These are phyloP conservation scores for Alternaria burnsii DNA, from an alignment of 2,329 filamentous ascomycete genomes.

Conservation along the genomic window DNA sequence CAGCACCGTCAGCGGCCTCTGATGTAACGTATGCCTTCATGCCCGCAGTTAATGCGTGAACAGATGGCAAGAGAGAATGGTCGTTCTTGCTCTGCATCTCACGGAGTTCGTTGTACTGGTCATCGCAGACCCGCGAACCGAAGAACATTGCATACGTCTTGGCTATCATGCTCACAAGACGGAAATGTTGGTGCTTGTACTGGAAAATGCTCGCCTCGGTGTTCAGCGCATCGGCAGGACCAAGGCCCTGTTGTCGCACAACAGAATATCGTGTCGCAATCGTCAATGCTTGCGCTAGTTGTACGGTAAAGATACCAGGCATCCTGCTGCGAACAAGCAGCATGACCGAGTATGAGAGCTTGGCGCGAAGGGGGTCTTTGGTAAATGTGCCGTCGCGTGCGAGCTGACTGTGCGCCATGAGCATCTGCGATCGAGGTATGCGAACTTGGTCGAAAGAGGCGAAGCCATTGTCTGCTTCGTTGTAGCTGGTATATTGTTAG, in stretches of 20 bases:
- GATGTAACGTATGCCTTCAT: constrained; percentile 61
- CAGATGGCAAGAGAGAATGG: constrained; percentile 8
- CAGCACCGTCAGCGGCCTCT: constrained; percentile 56
- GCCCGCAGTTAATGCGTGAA: constrained; percentile 45
- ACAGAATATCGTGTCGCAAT: constrained; percentile 60
- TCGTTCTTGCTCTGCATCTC: constrained; percentile 15
- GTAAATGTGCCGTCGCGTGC: constrained; percentile 55
- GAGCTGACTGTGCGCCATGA: constrained; percentile 58
- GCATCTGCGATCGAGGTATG: constrained; percentile 57
- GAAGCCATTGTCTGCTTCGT: constrained; percentile 60
- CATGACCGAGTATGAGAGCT: constrained; percentile 58
- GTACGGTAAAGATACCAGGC: constrained; percentile 55
- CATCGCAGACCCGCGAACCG: constrained; percentile 13
- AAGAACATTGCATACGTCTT: constrained; percentile 31
- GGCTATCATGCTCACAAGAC: constrained; percentile 24
- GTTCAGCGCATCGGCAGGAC: constrained; percentile 2
- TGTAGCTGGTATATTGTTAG: constrained; percentile 46
- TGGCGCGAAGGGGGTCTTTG: constrained; percentile 53
- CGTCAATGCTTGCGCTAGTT: constrained; percentile 61
- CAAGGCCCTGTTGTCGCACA: constrained; percentile 53
- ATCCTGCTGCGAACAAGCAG: constrained; percentile 56
- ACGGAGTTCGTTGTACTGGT: constrained; percentile 4
- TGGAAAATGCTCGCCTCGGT: constrained; percentile 19
- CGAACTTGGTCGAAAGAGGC: constrained; percentile 58
- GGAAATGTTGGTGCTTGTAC: constrained; percentile 29